A percentile compares a stretch with the other conserved stretches of the same genome.
Conservation (phyloP, 1,284 basidiomycete species). For the Tilletiopsis washingtonensis region DNA sequence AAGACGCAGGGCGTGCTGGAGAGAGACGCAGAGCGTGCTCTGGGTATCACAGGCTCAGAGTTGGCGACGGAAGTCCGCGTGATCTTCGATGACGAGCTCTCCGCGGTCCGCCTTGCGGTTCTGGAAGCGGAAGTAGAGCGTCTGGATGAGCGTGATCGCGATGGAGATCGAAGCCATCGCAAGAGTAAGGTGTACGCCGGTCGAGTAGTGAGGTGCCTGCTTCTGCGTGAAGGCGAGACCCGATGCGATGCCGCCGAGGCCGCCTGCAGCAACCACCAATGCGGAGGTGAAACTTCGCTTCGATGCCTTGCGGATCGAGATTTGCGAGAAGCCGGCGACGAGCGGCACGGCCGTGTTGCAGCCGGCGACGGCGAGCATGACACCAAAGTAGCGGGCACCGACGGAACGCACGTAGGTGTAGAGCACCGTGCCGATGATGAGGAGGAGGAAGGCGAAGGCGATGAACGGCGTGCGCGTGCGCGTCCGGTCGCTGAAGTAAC, state of each 20-base stretch:
- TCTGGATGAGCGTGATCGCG: slow-evolving; percentile 16
- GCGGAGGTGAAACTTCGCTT: slow-evolving; percentile 49
- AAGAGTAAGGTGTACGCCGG: slow-evolving; percentile 31
- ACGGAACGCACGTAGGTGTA: slow-evolving; percentile 35
- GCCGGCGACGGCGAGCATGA: slow-evolving; percentile 49
- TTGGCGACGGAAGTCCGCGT: background rate
- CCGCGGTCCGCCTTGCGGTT: slow-evolving; percentile 8
- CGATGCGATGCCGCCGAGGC: slow-evolving; percentile 51
- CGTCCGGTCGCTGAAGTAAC: slow-evolving; percentile 47
- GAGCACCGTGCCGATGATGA: slow-evolving; percentile 47
- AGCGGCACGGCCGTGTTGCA: slow-evolving; percentile 36
- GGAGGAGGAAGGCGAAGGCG: slow-evolving; percentile 41
- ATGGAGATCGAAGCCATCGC: slow-evolving; percentile 28
- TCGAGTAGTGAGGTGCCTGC: slow-evolving; percentile 33
- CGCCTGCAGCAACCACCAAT: slow-evolving; percentile 48
- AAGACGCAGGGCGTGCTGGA: too few species aligned
- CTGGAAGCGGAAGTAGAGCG: slow-evolving; percentile 22
- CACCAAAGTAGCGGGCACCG: slow-evolving; percentile 48
- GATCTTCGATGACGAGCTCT: background rate
- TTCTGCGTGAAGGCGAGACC: slow-evolving; percentile 42
- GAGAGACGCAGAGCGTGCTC: too few species aligned
- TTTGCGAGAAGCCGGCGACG: slow-evolving; percentile 31
- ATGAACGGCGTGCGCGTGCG: slow-evolving; percentile 47
- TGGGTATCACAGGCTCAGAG: background rate
- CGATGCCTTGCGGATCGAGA: slow-evolving; percentile 49